Base-by-base conservation (phyloP, 257 asterid species). In the Solanum piurae region DNA sequence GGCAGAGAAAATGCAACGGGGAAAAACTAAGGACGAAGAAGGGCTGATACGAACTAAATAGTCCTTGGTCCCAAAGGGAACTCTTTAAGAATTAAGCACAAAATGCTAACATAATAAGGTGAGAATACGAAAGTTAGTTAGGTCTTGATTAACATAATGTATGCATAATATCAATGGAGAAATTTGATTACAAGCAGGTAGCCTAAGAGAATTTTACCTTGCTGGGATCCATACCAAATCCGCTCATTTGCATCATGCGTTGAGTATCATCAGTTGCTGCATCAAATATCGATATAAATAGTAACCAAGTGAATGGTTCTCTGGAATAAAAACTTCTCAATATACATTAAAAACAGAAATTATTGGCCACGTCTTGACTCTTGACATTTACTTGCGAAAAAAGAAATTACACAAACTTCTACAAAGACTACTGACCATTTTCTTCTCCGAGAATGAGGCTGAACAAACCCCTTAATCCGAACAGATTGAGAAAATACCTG, bases 181-280 rank as follows among this genome's bases (percentile, higher is more conserved):
- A 12, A 6, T 12, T 14, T 80, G 40, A 80, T 46, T 16, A 44
- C 31, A 80, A 23, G 64, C 73, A 20, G 23, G 29, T 37, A 55
- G 80, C 36, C n/a, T 31, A 29, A 73, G 58, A 68, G 52, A 29
- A 86, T 83, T 80, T 75, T 92, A 96, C 99, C 97, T 91, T 93
- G 58, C 98, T 88, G 75, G 99, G 98, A 84, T 96, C 99, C 76
- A 94, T 90, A 58, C 99, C 99, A 88, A 96, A 96, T 86, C 99
- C 99, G 89, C 99, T 84, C 98, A 96, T 96, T 92, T 96, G 99
- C 99, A 96, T 96, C 99, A 95, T 96, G 9, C 98, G 96, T 83
- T 96, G 99, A 36, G 99, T 95, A 87, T 95, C 98, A 91, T 95
- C 99, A 25, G 94, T 94, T 73, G 99, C 99, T 96, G 93, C 75